Conservation (phyloP, 495 filamentous ascomycete genomes). For the Penicillium atrosanguineum region DNA sequence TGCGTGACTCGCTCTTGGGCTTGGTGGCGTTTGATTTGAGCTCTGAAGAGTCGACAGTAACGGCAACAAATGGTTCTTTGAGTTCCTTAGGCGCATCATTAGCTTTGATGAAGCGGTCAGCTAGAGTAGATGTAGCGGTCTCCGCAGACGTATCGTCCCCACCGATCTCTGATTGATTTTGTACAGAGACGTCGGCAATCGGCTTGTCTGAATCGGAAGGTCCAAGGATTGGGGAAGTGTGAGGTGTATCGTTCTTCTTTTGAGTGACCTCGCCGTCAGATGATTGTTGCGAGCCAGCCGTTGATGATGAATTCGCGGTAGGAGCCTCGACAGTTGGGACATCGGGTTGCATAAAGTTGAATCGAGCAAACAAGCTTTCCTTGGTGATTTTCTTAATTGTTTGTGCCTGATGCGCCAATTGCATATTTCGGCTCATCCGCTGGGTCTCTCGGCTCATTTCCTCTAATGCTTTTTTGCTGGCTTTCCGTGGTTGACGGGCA, state of each 20-base stretch:
- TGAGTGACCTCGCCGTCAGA: conserved; percentile 46
- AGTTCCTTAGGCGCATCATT: not conserved
- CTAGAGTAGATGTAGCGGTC: conserved; percentile 16
- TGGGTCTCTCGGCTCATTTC: conserved; percentile 94
- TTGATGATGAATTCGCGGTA: conserved; percentile 36
- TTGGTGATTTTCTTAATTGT: conserved; percentile 92
- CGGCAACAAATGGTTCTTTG: not conserved
- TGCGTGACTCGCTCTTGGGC: conserved; percentile 15
- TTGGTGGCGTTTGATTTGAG: conserved; percentile 4
- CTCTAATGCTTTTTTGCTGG: conserved; percentile 93
- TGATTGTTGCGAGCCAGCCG: conserved; percentile 41
- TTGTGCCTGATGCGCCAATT: conserved; percentile 83
- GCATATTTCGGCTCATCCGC: conserved; percentile 82
- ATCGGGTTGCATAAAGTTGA: conserved; percentile 62
- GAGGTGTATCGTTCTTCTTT: conserved; percentile 44
- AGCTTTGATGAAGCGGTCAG: conserved; percentile 16
- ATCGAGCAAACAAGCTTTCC: conserved; percentile 76
- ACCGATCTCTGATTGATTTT: conserved; percentile 1
- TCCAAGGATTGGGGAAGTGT: conserved; percentile 46
- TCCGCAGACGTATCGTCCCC: conserved; percentile 1
- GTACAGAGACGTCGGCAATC: conserved; percentile 19
- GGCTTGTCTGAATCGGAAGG: conserved; percentile 23
- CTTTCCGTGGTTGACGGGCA: conserved; percentile 72
- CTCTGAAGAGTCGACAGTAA: not conserved
- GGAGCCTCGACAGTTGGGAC: conserved; percentile 20